Percentiles rank a stretch among this genome's conserved stretches.
These are phyloP conservation scores for Isatis lusitanica DNA, from an alignment of 441 rosid genomes.

Conservation along the genomic window DNA sequence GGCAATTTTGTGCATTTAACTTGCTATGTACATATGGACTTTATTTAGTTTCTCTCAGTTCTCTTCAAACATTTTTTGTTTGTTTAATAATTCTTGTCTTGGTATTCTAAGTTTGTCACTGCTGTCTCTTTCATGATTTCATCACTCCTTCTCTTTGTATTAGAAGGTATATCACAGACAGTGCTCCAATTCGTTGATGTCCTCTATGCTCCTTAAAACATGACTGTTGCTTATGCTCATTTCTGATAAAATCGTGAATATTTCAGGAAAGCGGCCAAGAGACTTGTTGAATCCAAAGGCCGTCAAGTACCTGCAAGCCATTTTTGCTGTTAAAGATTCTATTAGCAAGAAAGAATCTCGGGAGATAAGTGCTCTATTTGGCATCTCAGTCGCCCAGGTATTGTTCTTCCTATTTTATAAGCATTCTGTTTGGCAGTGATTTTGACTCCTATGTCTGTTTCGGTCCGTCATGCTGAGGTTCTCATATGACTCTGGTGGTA, in stretches of 20 bases:
- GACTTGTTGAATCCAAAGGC: constrained; percentile 96
- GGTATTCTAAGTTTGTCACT: constrained; percentile 2
- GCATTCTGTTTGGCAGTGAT: constrained; percentile 9
- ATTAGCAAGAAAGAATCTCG: constrained; percentile 93
- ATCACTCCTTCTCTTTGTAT: background rate
- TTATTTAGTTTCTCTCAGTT: background rate
- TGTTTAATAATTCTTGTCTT: background rate
- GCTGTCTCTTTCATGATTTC: constrained; percentile 6
- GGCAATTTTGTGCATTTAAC: background rate
- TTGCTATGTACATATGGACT: background rate
- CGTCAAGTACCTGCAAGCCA: constrained; percentile 83
- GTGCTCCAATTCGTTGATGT: constrained; percentile 4
- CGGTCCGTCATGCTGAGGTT: background rate
- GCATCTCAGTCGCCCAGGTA: constrained; percentile 90
- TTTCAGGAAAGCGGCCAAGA: constrained; percentile 95
- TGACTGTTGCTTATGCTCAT: constrained; percentile 26
- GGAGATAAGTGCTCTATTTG: constrained; percentile 90
- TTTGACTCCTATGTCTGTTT: background rate
- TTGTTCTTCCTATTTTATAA: constrained; percentile 3
- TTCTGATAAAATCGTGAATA: constrained; percentile 26
- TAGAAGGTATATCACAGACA: background rate
- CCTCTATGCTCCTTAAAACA: background rate
- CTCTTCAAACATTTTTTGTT: background rate
- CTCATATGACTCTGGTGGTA: constrained; percentile 1
- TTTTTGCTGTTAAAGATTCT: constrained; percentile 91